A percentile compares a stretch with the other conserved stretches of the same genome.
Conservation (phyloP, 352 stramenopile species). For the Globisporangium sylvaticum region DNA sequence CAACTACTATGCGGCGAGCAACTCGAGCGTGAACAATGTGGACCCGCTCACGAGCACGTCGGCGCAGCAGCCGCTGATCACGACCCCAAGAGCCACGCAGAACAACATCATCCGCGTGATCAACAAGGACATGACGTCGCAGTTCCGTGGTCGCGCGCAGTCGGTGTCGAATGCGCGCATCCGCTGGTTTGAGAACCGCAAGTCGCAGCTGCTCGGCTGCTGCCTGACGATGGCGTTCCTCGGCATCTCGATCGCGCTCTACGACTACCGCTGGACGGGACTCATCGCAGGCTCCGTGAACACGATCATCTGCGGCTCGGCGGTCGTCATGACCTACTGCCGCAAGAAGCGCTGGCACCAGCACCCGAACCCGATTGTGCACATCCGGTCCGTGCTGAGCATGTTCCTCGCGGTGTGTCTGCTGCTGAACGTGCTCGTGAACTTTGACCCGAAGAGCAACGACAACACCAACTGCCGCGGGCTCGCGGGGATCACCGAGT, state of each 20-base stretch:
- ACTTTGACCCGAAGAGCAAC: conserved; percentile 60
- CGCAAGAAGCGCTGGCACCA: conserved; percentile 88
- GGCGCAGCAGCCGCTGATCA: conserved; percentile 62
- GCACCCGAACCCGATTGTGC: conserved; percentile 86
- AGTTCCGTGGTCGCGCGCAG: conserved; percentile 77
- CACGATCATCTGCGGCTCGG: conserved; percentile 84
- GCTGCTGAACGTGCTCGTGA: conserved; percentile 77
- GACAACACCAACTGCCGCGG: conserved; percentile 47
- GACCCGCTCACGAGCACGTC: conserved; percentile 39
- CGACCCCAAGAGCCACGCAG: conserved; percentile 45
- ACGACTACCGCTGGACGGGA: conserved; percentile 86
- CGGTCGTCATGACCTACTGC: conserved; percentile 84
- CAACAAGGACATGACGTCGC: conserved; percentile 87
- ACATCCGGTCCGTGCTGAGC: conserved; percentile 78
- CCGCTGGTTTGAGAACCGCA: conserved; percentile 87
- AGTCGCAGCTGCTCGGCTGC: conserved; percentile 82
- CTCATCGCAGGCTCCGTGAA: conserved; percentile 86
- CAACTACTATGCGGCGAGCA: conserved; percentile 35
- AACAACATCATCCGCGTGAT: conserved; percentile 87
- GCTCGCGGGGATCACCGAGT: conserved; percentile 83
- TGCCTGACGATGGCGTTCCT: conserved; percentile 86
- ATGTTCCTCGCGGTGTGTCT: conserved; percentile 85
- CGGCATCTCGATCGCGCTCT: conserved; percentile 81
- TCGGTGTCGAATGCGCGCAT: conserved; percentile 70
- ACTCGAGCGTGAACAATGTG: conserved; percentile 14